These are phyloP conservation scores for Mytilinidion resinicola DNA, from an alignment of 495 filamentous ascomycete species.

Conservation along the genomic window DNA sequence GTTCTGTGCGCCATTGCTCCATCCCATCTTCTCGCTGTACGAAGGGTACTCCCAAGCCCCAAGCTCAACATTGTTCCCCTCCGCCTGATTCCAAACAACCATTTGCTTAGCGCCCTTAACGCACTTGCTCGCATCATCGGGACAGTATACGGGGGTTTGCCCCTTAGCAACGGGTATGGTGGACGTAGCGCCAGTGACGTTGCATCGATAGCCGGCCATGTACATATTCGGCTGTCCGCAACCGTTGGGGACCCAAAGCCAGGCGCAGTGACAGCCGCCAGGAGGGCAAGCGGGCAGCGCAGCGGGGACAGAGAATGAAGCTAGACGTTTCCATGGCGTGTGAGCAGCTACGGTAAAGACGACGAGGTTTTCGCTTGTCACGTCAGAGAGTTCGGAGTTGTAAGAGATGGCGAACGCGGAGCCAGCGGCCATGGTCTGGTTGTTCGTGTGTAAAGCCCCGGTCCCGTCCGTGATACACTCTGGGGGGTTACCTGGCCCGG, in stretches of 20 bases:
- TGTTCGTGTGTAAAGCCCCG: slow-evolving; percentile 44
- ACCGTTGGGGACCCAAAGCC: slow-evolving; percentile 51
- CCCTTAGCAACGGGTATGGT: slow-evolving; percentile 36
- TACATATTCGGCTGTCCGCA: slow-evolving; percentile 46
- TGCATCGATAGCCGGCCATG: slow-evolving; percentile 52
- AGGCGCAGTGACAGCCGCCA: slow-evolving; percentile 50
- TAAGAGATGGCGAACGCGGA: slow-evolving; percentile 53
- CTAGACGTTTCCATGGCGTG: slow-evolving; percentile 47
- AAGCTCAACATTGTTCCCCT: slow-evolving; percentile 38
- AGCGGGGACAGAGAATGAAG: slow-evolving; percentile 44
- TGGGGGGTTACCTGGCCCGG: slow-evolving; percentile 33
- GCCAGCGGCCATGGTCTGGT: slow-evolving; percentile 41
- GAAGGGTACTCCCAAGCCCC: slow-evolving; percentile 32
- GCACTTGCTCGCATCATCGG: slow-evolving; percentile 39
- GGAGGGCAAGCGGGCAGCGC: slow-evolving; percentile 43
- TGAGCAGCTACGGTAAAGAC: slow-evolving; percentile 47
- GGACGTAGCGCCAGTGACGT: slow-evolving; percentile 42
- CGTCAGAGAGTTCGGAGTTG: slow-evolving; percentile 40
- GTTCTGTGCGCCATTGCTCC: slow-evolving; percentile 41
- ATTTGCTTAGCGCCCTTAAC: slow-evolving; percentile 51
- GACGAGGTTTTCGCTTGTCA: slow-evolving; percentile 48
- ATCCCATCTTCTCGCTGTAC: slow-evolving; percentile 43
- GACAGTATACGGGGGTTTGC: slow-evolving; percentile 42
- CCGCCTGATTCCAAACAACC: slow-evolving; percentile 45
- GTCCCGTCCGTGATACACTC: slow-evolving; percentile 35